These are phyloP conservation scores for Avena sativa DNA, from an alignment of 176 grass and related monocot genomes.

Conservation along the genomic window DNA sequence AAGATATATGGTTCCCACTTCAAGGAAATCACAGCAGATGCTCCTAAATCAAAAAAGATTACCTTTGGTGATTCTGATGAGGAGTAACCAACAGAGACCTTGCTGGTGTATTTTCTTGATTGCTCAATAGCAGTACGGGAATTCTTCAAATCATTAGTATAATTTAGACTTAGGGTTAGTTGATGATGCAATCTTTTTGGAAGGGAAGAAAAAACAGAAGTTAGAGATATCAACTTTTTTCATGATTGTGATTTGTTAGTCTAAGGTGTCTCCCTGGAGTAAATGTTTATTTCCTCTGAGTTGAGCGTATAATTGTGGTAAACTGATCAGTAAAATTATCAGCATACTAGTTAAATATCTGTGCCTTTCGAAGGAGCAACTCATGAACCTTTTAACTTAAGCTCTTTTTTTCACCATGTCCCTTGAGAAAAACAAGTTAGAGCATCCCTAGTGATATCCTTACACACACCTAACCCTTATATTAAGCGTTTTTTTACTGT, in stretches of 20 bases:
- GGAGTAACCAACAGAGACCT: conserved; percentile 36
- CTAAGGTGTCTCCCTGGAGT: not conserved
- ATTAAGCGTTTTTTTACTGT: no score
- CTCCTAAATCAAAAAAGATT: conserved; percentile 96
- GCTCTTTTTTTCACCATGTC: no score
- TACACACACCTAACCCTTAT: no score
- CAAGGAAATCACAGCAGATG: conserved; percentile 87
- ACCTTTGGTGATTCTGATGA: conserved; percentile 89
- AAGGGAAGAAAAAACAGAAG: not conserved
- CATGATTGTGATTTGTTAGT: not conserved
- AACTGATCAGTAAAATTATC: no score
- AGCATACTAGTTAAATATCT: no score
- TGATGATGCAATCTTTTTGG: conserved; percentile 1
- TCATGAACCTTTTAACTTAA: no score
- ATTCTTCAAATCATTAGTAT: not conserved
- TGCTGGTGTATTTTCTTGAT: conserved; percentile 11
- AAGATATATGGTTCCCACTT: conserved; percentile 92
- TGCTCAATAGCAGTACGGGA: not conserved
- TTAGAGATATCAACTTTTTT: not conserved
- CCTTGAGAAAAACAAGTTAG: no score
- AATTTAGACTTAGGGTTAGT: conserved; percentile 34
- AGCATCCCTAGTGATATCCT: no score
- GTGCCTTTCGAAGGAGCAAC: no score
- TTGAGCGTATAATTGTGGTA: no score
- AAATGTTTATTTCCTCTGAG: no score